phyloP scores from a whole-genome alignment of 108 stramenopile species.

The Aurantiochytrium sp. region DNA sequence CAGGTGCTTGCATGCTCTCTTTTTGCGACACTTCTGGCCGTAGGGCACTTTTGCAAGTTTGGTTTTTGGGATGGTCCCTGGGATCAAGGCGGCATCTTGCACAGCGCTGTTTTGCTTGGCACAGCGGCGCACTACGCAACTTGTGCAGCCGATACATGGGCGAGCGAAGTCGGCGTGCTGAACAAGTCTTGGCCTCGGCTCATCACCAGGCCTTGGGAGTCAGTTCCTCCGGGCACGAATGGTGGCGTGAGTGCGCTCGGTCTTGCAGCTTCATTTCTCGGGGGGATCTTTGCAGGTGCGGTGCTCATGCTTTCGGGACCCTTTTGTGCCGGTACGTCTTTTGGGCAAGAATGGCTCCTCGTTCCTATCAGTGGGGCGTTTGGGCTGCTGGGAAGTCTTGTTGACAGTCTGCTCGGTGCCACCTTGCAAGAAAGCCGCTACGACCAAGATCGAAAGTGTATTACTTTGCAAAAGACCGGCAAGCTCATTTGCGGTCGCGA shows the following conservation, averaged over 20 bases:
- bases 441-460: background rate
- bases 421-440: slow-evolving; percentile 22
- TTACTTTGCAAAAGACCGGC: background rate
- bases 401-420: slow-evolving; percentile 30
- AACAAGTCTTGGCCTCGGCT: slow-evolving; percentile 20
- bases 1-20: slow-evolving; percentile 27
- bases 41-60: background rate
- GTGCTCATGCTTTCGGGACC: background rate
- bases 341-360: background rate
- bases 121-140: slow-evolving; percentile 18
- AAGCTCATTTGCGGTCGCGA: slow-evolving; percentile 6
- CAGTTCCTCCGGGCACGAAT: slow-evolving; percentile 28
- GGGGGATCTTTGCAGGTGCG: slow-evolving; percentile 14
- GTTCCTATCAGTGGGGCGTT: background rate
- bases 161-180: slow-evolving; percentile 26
- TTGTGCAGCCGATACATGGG: slow-evolving; percentile 29
- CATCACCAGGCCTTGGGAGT: background rate
- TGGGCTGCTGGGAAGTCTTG: slow-evolving; percentile 18
- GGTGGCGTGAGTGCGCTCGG: slow-evolving; percentile 22
- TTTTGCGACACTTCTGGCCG: background rate
- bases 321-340: background rate
- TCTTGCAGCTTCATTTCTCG: slow-evolving; percentile 2
- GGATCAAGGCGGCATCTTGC: background rate
- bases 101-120: background rate
- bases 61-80: background rate